phyloP scores from a whole-genome alignment of 768 basidiomycete species.

The Collybiopsis luxurians region DNA sequence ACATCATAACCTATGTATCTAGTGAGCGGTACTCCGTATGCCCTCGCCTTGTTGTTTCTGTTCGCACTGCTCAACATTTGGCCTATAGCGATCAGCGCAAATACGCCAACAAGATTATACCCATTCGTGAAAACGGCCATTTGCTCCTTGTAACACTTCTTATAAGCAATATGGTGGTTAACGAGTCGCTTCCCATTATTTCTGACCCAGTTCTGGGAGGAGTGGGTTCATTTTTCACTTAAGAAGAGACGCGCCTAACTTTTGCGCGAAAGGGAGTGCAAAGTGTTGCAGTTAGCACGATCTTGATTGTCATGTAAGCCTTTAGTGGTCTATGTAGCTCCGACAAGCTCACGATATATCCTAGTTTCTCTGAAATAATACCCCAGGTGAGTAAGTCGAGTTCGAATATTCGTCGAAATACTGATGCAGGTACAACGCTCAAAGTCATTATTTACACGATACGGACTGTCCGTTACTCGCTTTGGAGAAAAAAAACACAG shows the following conservation, averaged over 20 bases:
- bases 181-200: constrained; percentile 78
- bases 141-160: constrained; percentile 80
- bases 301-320: constrained; percentile 84
- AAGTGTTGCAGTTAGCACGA: constrained; percentile 80
- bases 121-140: constrained; percentile 82
- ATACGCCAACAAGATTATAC: constrained; percentile 83
- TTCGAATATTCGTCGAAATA: no score
- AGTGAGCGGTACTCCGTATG: constrained; percentile 12
- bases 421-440: no score
- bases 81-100: constrained; percentile 65
- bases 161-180: constrained; percentile 89
- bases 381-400: constrained; percentile 46
- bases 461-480: constrained; percentile 61
- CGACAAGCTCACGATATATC: background rate
- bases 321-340: background rate
- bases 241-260: background rate
- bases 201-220: constrained; percentile 78
- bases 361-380: constrained; percentile 87
- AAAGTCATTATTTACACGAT: constrained; percentile 81
- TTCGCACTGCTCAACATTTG: background rate
- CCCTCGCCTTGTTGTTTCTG: background rate
- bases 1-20: background rate
- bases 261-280: constrained; percentile 41
- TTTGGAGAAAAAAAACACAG: no score
- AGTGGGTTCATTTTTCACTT: background rate